A percentile compares a stretch with the other conserved stretches of the same genome.
phyloP scores from a whole-genome alignment of 495 filamentous ascomycete genomes.

The Penicillium alfredii region DNA sequence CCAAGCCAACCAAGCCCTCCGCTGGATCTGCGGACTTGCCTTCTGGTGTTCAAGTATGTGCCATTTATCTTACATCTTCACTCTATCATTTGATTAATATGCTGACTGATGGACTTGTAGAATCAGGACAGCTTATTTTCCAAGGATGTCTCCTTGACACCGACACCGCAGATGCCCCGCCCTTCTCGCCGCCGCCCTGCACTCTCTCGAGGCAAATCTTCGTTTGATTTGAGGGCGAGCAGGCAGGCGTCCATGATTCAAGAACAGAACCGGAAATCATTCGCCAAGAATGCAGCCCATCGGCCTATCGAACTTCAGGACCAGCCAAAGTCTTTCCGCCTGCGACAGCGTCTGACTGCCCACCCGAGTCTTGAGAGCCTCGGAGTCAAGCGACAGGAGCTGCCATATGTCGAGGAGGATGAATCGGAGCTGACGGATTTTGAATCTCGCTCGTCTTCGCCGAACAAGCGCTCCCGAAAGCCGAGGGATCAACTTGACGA shows the following conservation, averaged over 20 bases:
- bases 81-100: no score
- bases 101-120: no score
- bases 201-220: conserved; percentile 19
- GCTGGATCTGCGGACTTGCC: conserved; percentile 5
- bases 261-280: conserved; percentile 12
- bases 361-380: conserved; percentile 38
- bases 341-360: conserved; percentile 30
- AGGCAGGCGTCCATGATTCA: conserved; percentile 7
- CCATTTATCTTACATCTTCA: not conserved
- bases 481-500: conserved; percentile 69
- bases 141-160: conserved; percentile 5
- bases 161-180: conserved; percentile 12
- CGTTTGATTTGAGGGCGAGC: conserved; percentile 11
- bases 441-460: conserved; percentile 30
- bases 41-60: conserved; percentile 4
- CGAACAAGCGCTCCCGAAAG: conserved; percentile 30
- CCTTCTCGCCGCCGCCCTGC: conserved; percentile 13
- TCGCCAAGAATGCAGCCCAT: conserved; percentile 11
- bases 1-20: conserved; percentile 3
- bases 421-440: conserved; percentile 12
- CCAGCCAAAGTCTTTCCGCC: conserved; percentile 21
- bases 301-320: conserved; percentile 16
- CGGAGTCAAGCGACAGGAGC: conserved; percentile 24
- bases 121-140: no score
- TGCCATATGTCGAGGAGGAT: conserved; percentile 25